These are phyloP conservation scores for Entoloma clypeatum DNA, from an alignment of 1,284 basidiomycete species.

Conservation along the genomic window DNA sequence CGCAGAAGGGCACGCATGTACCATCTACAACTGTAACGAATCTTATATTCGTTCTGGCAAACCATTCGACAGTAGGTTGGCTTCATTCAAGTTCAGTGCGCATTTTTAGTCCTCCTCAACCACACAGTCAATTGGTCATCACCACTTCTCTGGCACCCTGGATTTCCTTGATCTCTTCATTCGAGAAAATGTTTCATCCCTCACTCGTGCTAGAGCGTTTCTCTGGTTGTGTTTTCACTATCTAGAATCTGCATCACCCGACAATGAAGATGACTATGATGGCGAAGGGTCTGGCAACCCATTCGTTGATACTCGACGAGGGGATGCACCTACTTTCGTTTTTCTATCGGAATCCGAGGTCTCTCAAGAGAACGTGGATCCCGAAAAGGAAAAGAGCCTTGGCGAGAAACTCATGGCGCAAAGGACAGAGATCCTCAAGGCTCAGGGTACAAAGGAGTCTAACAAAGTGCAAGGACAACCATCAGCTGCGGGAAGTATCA, in stretches of 20 bases:
- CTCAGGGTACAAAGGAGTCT: slow-evolving; percentile 34
- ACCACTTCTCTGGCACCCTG: slow-evolving; percentile 51
- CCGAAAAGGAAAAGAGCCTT: slow-evolving; percentile 36
- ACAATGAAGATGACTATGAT: slow-evolving; percentile 37
- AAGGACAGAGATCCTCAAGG: slow-evolving; percentile 35
- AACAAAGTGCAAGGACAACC: slow-evolving; percentile 24
- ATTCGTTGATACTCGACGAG: slow-evolving; percentile 46
- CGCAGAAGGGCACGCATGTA: slow-evolving; percentile 43
- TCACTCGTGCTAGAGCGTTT: slow-evolving; percentile 63
- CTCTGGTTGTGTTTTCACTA: slow-evolving; percentile 62
- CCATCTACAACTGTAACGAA: slow-evolving; percentile 63
- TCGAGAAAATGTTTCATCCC: slow-evolving; percentile 54
- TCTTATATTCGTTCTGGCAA: slow-evolving; percentile 57
- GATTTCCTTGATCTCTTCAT: slow-evolving; percentile 70
- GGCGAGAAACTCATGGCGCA: slow-evolving; percentile 35
- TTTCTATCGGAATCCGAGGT: slow-evolving; percentile 45
- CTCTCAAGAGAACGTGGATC: slow-evolving; percentile 46
- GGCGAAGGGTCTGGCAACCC: slow-evolving; percentile 44
- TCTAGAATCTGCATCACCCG: slow-evolving; percentile 41
- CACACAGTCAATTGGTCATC: slow-evolving; percentile 47
- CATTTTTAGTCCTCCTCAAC: slow-evolving; percentile 9
- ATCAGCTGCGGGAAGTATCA: slow-evolving; percentile 21
- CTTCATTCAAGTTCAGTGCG: slow-evolving; percentile 9
- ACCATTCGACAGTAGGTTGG: slow-evolving; percentile 47
- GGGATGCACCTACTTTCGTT: slow-evolving; percentile 40